Conservation (phyloP, 345 rosid species). For the Populus simonii region DNA sequence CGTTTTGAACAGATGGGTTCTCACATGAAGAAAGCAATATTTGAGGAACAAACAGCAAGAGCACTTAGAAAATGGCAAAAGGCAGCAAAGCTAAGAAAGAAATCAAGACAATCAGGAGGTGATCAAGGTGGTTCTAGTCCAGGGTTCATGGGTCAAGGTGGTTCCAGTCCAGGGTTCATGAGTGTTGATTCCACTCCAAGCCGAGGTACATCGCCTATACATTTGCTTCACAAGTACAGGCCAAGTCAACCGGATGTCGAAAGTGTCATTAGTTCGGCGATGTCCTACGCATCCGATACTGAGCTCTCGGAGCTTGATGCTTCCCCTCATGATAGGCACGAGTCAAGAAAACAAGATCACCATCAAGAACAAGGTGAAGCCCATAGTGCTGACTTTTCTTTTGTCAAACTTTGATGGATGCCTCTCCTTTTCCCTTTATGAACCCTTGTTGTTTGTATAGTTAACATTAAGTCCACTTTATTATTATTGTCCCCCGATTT, state of each 20-base stretch:
- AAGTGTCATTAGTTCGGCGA: slow-evolving; percentile 14
- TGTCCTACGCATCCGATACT: slow-evolving; percentile 5
- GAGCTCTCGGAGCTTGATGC: slow-evolving; percentile 20
- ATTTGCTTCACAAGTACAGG: slow-evolving; percentile 14
- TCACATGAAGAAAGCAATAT: slow-evolving; percentile 54
- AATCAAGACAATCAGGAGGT: slow-evolving; percentile 14
- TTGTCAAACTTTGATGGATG: slow-evolving; percentile 8
- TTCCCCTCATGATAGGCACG: slow-evolving; percentile 8
- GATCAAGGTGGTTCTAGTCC: slow-evolving; percentile 3
- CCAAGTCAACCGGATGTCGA: slow-evolving; percentile 13
- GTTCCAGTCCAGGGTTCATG: slow-evolving; percentile 6
- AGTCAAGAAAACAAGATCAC: neutral
- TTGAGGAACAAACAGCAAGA: slow-evolving; percentile 56
- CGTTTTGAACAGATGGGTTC: slow-evolving; percentile 49
- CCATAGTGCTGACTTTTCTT: slow-evolving; percentile 3
- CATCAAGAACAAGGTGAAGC: neutral
- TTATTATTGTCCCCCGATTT: no score
- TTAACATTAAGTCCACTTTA: no score
- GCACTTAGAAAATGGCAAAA: slow-evolving; percentile 48
- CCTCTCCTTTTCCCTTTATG: neutral
- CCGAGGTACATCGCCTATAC: slow-evolving; percentile 13
- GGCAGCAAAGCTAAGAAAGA: slow-evolving; percentile 39
- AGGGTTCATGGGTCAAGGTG: slow-evolving; percentile 15
- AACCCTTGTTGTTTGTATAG: no score
- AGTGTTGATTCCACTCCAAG: slow-evolving; percentile 24